phyloP scores from a whole-genome alignment of 768 basidiomycete genomes.

The Cyclocybe cylindracea region DNA sequence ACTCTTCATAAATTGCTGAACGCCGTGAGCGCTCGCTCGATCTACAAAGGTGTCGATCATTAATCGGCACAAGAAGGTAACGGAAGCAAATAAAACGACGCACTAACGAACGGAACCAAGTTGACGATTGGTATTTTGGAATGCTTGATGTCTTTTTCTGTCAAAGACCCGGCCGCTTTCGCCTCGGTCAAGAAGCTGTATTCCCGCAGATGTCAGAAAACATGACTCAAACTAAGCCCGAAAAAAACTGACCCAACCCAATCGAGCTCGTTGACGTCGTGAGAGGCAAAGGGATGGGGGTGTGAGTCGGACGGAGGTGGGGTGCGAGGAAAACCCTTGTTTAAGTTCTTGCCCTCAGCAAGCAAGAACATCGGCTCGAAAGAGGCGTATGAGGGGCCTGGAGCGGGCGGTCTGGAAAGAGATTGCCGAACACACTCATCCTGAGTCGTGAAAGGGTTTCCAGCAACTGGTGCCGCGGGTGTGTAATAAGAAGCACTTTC shows the following conservation, averaged over 20 bases:
- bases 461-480: not conserved
- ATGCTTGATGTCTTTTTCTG: slow-evolving; percentile 29
- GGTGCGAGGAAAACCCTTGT: slow-evolving; percentile 42
- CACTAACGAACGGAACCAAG: slow-evolving; percentile 29
- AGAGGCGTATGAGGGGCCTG: slow-evolving; percentile 16
- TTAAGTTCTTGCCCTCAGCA: slow-evolving; percentile 31
- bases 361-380: slow-evolving; percentile 35
- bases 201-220: not conserved
- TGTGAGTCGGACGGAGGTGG: slow-evolving; percentile 38
- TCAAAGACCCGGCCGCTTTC: slow-evolving; percentile 31
- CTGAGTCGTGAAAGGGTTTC: not conserved
- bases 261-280: slow-evolving; percentile 51
- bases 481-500: not conserved
- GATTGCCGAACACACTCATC: not conserved
- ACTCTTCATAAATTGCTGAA: slow-evolving; percentile 25
- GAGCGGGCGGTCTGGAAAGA: slow-evolving; percentile 20
- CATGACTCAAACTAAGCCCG: not conserved
- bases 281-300: slow-evolving; percentile 52
- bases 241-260: slow-evolving; percentile 40
- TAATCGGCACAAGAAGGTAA: not conserved
- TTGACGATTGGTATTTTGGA: slow-evolving; percentile 29
- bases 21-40: slow-evolving; percentile 25
- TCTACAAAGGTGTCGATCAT: slow-evolving; percentile 7
- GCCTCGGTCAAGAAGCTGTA: slow-evolving; percentile 42
- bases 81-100: slow-evolving; percentile 15